phyloP scores from a whole-genome alignment of 805 yeast genomes.

The Monosporozyma aquatica region DNA sequence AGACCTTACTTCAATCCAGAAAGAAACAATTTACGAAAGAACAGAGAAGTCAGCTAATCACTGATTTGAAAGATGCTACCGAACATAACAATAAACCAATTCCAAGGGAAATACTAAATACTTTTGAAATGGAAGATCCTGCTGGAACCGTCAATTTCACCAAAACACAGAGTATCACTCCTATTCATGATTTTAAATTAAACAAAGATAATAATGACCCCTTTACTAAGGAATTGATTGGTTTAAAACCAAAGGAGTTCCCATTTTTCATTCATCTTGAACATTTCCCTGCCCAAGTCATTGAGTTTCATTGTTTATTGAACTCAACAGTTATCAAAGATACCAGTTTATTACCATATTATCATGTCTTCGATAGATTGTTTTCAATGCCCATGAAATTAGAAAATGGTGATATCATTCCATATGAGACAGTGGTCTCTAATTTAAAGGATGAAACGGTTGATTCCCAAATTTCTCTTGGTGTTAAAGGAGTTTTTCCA shows the following conservation, averaged over 20 bases:
- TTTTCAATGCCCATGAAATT: conserved; percentile 63
- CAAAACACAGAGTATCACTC: conserved; percentile 53
- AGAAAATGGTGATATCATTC: conserved; percentile 48
- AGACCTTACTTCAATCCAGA: conserved; percentile 42
- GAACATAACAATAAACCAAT: conserved; percentile 63
- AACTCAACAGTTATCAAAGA: conserved; percentile 41
- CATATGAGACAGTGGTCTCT: conserved; percentile 71
- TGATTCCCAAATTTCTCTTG: conserved; percentile 44
- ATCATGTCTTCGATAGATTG: conserved; percentile 56
- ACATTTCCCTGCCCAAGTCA: conserved; percentile 68
- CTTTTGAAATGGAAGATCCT: conserved; percentile 68
- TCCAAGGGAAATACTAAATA: conserved; percentile 54
- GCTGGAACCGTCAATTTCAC: conserved; percentile 60
- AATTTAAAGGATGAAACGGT: conserved; percentile 66
- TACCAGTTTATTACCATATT: conserved; percentile 48
- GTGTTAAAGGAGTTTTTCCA: conserved; percentile 50
- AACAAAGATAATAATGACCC: conserved; percentile 22
- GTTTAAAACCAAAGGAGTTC: conserved; percentile 37
- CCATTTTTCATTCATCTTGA: conserved; percentile 74
- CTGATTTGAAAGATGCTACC: conserved; percentile 53
- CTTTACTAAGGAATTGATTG: conserved; percentile 18
- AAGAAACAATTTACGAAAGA: conserved; percentile 43
- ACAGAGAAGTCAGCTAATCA: conserved; percentile 47
- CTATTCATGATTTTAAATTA: conserved; percentile 39
- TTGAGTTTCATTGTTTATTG: conserved; percentile 57